Conservation (phyloP, 2,329 filamentous ascomycete genomes). For the Fusarium pseudoanthophilum region DNA sequence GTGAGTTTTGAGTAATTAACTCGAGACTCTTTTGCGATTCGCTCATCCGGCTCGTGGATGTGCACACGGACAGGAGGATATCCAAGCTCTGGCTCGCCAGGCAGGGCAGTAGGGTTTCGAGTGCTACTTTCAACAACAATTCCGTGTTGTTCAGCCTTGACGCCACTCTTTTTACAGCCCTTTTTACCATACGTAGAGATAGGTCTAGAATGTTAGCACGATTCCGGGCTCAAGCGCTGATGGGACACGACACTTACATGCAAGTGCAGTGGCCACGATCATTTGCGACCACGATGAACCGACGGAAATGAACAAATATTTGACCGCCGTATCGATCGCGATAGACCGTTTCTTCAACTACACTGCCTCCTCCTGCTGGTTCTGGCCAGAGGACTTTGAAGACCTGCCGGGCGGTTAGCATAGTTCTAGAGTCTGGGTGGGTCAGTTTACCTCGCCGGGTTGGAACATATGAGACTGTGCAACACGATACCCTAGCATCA, state of each 20-base stretch:
- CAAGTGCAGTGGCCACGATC: conserved; percentile 65
- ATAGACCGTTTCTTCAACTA: conserved; percentile 50
- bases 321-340: conserved; percentile 50
- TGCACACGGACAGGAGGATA: conserved; percentile 58
- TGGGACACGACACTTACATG: conserved; percentile 57
- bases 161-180: conserved; percentile 64
- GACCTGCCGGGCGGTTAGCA: conserved; percentile 51
- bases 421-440: background rate
- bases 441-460: conserved; percentile 52
- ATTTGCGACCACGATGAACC: conserved; percentile 65
- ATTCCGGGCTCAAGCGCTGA: background rate
- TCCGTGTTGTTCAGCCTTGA: conserved; percentile 64
- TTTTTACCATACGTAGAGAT: conserved; percentile 66
- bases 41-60: conserved; percentile 57
- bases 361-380: conserved; percentile 54
- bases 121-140: conserved; percentile 57
- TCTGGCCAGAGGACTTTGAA: conserved; percentile 68
- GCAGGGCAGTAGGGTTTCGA: conserved; percentile 48
- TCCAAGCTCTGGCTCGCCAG: conserved; percentile 59
- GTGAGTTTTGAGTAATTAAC: conserved; percentile 68
- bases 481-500: conserved; percentile 53
- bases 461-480: conserved; percentile 52
- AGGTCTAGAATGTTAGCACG: conserved; percentile 53
- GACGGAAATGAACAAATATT: conserved; percentile 62
- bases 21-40: conserved; percentile 61